phyloP scores from a whole-genome alignment of 2,329 filamentous ascomycete genomes.

The Mariannaea elegans region DNA sequence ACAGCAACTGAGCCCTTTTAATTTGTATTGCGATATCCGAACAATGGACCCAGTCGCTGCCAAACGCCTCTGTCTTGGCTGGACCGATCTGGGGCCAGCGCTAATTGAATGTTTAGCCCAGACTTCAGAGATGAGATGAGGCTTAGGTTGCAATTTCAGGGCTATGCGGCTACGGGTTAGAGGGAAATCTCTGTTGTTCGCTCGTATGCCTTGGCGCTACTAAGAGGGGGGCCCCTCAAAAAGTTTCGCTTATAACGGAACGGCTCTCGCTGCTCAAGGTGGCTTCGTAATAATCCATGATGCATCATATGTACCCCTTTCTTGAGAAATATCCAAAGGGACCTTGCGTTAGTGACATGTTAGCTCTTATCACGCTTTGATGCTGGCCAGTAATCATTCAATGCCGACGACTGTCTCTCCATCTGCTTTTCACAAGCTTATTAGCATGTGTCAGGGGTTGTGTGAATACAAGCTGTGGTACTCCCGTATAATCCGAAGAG shows the following conservation, averaged over 20 bases:
- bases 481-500: no score
- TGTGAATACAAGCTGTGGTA: no score
- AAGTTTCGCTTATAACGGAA: background rate
- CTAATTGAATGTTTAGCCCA: constrained; percentile 33
- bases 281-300: constrained; percentile 9
- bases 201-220: background rate
- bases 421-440: background rate
- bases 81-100: constrained; percentile 22
- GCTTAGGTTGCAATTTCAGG: constrained; percentile 26
- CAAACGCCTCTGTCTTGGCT: constrained; percentile 15
- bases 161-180: constrained; percentile 16
- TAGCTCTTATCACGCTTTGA: background rate
- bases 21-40: constrained; percentile 16
- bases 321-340: background rate
- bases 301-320: constrained; percentile 1
- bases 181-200: constrained; percentile 3
- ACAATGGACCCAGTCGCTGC: constrained; percentile 15
- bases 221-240: background rate
- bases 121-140: constrained; percentile 21
- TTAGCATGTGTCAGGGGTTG: background rate
- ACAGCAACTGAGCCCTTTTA: no score
- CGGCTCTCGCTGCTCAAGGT: constrained; percentile 3
- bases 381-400: background rate
- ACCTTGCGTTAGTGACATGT: background rate
- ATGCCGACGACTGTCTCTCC: background rate